A percentile compares a stretch with the other conserved stretches of the same genome.
Conservation (phyloP, 192 early-diverging fungal species). For the Cetraspora pellucida region DNA sequence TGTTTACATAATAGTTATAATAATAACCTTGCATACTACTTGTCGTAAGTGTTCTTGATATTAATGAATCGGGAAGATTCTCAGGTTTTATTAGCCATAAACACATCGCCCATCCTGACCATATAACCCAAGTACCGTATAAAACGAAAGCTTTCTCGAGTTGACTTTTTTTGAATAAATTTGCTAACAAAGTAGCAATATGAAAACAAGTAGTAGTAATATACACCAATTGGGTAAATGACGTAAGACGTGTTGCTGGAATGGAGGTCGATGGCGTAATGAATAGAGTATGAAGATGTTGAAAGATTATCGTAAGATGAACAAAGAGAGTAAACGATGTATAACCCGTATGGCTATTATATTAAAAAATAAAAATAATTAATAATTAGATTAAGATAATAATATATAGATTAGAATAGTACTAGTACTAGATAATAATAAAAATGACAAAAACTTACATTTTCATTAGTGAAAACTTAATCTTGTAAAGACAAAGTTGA, state of each 20-base stretch:
- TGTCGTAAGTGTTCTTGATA: neutral
- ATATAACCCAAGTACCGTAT: conserved; percentile 62
- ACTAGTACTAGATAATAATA: neutral
- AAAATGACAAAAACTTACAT: too few relatives aligned
- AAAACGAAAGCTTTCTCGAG: conserved; percentile 55
- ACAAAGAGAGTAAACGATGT: conserved; percentile 43
- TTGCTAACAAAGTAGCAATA: conserved; percentile 46
- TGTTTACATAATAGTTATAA: neutral
- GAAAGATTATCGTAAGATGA: conserved; percentile 42
- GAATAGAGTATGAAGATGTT: conserved; percentile 42
- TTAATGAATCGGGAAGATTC: conserved; percentile 9
- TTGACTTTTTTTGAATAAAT: conserved; percentile 43
- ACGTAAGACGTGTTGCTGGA: conserved; percentile 28
- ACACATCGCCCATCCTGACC: conserved; percentile 56
- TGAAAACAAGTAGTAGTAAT: conserved; percentile 52
- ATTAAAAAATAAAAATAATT: neutral
- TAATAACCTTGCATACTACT: neutral
- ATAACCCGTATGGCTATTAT: conserved; percentile 44
- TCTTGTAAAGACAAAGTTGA: too few relatives aligned
- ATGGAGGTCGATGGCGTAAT: conserved; percentile 34
- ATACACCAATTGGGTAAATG: conserved; percentile 51
- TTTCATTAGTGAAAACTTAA: too few relatives aligned
- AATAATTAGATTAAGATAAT: neutral
- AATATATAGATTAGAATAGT: neutral
- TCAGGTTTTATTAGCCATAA: conserved; percentile 45